Percentiles rank a stretch among this genome's conserved stretches.
phyloP scores from a whole-genome alignment of 495 filamentous ascomycete species.

The Neurospora sp. region DNA sequence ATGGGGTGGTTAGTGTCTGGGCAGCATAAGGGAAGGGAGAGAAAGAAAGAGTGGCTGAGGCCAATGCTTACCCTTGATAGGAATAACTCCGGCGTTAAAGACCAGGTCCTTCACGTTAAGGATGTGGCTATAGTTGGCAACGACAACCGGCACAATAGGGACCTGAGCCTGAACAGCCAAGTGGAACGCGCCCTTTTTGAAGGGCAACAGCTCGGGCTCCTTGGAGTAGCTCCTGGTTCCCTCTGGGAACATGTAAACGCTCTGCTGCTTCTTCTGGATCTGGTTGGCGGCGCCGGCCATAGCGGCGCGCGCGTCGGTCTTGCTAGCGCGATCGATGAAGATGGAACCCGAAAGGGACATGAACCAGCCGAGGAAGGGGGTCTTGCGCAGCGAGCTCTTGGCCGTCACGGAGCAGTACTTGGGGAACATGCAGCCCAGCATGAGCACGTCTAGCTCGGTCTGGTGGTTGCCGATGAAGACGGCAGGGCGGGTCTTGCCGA shows the following conservation, averaged over 20 bases:
- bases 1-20: constrained; percentile 4
- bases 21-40: background rate
- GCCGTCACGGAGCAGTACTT: constrained; percentile 88
- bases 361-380: constrained; percentile 95
- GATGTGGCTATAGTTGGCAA: constrained; percentile 79
- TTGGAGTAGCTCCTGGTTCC: constrained; percentile 84
- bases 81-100: constrained; percentile 69
- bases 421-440: constrained; percentile 81
- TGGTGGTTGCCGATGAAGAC: constrained; percentile 94
- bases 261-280: constrained; percentile 68
- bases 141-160: constrained; percentile 80
- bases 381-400: constrained; percentile 69
- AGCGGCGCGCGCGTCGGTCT: constrained; percentile 67
- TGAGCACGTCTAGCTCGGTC: constrained; percentile 85
- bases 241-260: constrained; percentile 90
- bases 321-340: constrained; percentile 87
- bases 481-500: constrained; percentile 61
- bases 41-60: background rate
- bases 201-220: constrained; percentile 70
- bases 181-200: constrained; percentile 98
- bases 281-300: constrained; percentile 74
- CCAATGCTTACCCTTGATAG: constrained; percentile 57
- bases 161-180: constrained; percentile 89
- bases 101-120: constrained; percentile 57
- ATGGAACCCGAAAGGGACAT: constrained; percentile 84